These are phyloP conservation scores for Xylaria venustula DNA, from an alignment of 495 filamentous ascomycete genomes.

Conservation along the genomic window DNA sequence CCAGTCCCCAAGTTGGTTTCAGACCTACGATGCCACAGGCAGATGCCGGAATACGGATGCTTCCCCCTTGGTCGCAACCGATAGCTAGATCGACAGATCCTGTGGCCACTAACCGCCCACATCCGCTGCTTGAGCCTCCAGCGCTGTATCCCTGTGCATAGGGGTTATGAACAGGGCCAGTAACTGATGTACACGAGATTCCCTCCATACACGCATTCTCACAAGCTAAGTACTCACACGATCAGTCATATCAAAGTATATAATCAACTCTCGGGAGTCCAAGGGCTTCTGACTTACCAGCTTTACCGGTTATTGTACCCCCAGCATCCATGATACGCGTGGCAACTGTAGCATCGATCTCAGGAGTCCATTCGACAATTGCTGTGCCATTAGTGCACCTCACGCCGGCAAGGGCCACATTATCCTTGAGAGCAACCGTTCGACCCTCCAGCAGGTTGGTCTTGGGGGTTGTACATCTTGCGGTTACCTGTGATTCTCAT, in stretches of 20 bases:
- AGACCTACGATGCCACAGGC: slow-evolving; percentile 48
- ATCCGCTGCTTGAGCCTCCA: slow-evolving; percentile 60
- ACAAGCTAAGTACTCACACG: slow-evolving; percentile 30
- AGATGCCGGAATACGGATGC: slow-evolving; percentile 55
- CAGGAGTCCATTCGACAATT: slow-evolving; percentile 36
- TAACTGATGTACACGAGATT: slow-evolving; percentile 43
- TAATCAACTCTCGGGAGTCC: slow-evolving; percentile 1
- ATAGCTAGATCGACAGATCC: slow-evolving; percentile 55
- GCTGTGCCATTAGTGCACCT: slow-evolving; percentile 38
- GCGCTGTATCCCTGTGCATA: slow-evolving; percentile 48
- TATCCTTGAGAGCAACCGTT: slow-evolving; percentile 40
- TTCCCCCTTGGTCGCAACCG: slow-evolving; percentile 62
- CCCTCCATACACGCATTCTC: slow-evolving; percentile 48
- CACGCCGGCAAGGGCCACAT: slow-evolving; percentile 36
- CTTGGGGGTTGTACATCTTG: slow-evolving; percentile 24
- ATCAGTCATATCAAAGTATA: neutral
- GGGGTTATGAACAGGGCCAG: slow-evolving; percentile 52
- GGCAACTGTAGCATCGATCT: slow-evolving; percentile 36
- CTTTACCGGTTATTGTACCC: slow-evolving; percentile 36
- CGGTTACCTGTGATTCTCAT: slow-evolving; percentile 21
- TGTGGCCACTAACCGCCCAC: slow-evolving; percentile 50
- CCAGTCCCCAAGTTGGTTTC: slow-evolving; percentile 50
- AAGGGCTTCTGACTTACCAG: slow-evolving; percentile 22
- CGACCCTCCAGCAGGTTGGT: slow-evolving; percentile 29
- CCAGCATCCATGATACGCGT: slow-evolving; percentile 36